phyloP scores from a whole-genome alignment of 176 grass and related monocot genomes.

The Lolium multiflorum region DNA sequence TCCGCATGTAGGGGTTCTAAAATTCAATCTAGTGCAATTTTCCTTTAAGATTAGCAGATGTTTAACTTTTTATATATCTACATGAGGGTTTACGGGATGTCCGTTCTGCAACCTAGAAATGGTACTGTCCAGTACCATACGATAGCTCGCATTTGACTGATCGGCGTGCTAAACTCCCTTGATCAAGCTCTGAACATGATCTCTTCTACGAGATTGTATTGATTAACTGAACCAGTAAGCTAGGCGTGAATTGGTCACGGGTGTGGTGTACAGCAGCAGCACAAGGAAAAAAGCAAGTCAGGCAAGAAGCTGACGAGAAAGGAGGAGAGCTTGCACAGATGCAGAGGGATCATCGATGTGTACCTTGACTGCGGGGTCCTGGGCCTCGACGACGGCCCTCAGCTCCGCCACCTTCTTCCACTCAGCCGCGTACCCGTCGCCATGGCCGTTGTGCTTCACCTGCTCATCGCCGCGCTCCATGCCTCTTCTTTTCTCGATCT shows the following conservation, averaged over 20 bases:
- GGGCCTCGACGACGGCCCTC: slow-evolving; percentile 62
- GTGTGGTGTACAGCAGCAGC: background rate
- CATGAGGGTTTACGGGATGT: too few relatives aligned
- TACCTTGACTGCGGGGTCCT: slow-evolving; percentile 77
- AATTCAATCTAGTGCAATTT: too few relatives aligned
- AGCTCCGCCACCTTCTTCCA: slow-evolving; percentile 70
- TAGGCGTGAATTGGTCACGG: background rate
- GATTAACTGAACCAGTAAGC: background rate
- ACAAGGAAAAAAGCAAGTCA: background rate
- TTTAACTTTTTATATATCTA: too few relatives aligned
- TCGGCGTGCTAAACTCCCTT: too few relatives aligned
- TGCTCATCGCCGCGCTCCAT: background rate
- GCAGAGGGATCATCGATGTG: background rate
- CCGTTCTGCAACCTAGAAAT: too few relatives aligned
- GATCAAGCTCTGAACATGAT: background rate
- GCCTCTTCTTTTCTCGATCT: too few relatives aligned
- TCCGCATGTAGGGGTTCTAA: too few relatives aligned
- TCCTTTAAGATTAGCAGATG: too few relatives aligned
- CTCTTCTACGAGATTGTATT: background rate
- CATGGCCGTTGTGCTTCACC: background rate
- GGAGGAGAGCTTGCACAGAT: background rate
- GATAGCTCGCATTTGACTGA: too few relatives aligned
- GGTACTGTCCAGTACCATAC: too few relatives aligned
- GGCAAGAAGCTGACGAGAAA: background rate
- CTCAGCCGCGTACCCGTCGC: slow-evolving; percentile 42